These are phyloP conservation scores for Solanum pimpinellifolium DNA, from an alignment of 257 asterid species.

Conservation along the genomic window DNA sequence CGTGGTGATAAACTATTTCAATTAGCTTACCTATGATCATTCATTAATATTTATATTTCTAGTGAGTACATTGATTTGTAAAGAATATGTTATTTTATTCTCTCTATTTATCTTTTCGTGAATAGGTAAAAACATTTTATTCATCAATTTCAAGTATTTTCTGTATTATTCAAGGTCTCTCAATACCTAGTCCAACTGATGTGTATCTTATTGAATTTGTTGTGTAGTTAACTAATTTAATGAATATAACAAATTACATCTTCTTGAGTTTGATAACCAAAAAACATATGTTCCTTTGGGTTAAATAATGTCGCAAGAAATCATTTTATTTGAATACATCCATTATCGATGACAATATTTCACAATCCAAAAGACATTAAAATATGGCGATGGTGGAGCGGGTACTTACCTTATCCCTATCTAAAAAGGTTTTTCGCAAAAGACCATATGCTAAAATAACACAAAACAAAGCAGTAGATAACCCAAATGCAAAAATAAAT, in stretches of 20 bases:
- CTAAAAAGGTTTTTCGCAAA: too few relatives aligned
- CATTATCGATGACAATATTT: too few relatives aligned
- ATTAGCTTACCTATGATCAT: background rate
- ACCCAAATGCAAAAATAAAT: too few relatives aligned
- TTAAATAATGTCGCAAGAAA: too few relatives aligned
- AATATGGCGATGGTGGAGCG: too few relatives aligned
- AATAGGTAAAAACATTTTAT: background rate
- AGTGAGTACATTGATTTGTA: background rate
- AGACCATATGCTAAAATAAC: too few relatives aligned
- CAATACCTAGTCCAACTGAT: background rate
- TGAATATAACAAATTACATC: background rate
- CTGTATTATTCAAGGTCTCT: background rate
- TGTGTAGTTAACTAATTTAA: background rate
- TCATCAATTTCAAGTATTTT: background rate
- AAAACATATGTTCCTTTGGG: background rate
- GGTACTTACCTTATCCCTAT: too few relatives aligned
- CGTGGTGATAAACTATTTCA: background rate
- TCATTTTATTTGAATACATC: too few relatives aligned
- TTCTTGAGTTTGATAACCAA: too few relatives aligned
- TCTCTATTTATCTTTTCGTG: background rate
- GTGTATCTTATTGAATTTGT: background rate
- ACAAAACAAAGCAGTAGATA: too few relatives aligned
- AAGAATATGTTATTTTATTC: too few relatives aligned
- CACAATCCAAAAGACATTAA: too few relatives aligned
- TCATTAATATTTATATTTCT: background rate